Percentiles rank a stretch among this genome's conserved stretches.
Evolutionary conservation across 139 green algal genomes (phyloP).

Genomic region (Coelastrella sp.): DNA sequence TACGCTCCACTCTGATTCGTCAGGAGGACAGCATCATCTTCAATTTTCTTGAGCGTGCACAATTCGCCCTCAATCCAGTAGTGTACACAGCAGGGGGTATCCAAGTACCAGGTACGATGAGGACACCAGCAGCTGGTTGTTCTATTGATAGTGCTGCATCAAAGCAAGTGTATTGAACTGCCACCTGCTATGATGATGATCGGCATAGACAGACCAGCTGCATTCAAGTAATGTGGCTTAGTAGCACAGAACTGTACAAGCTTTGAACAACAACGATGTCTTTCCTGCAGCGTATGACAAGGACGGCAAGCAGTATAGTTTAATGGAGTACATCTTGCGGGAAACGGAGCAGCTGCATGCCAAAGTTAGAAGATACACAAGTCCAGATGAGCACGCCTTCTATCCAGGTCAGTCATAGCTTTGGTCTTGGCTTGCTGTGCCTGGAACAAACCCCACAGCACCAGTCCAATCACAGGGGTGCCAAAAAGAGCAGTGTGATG

Average conservation of each 20-base stretch:
- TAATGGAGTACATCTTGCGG: slow-evolving; percentile 94
- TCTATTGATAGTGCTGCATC: too few species aligned
- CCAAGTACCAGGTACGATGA: slow-evolving; percentile 75
- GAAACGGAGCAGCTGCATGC: slow-evolving; percentile 95
- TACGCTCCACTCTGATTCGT: slow-evolving; percentile 84
- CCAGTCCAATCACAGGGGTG: too few species aligned
- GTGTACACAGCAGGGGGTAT: slow-evolving; percentile 85
- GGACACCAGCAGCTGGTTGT: too few species aligned
- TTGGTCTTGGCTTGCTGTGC: too few species aligned
- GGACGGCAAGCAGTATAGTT: slow-evolving; percentile 74
- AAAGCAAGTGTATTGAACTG: too few species aligned
- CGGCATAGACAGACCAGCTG: not conserved
- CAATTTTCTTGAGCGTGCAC: slow-evolving; percentile 92
- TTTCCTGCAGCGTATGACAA: slow-evolving; percentile 57
- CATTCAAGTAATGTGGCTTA: too few species aligned
- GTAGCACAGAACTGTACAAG: too few species aligned
- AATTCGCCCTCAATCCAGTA: slow-evolving; percentile 88
- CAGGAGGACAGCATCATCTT: slow-evolving; percentile 99
- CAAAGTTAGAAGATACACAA: slow-evolving; percentile 93
- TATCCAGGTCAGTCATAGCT: too few species aligned
- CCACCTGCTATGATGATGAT: too few species aligned
- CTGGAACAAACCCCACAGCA: too few species aligned
- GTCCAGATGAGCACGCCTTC: slow-evolving; percentile 95
- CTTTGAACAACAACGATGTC: too few species aligned
- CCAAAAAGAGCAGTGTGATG: too few species aligned